phyloP scores from a whole-genome alignment of 108 stramenopile species.

The Chaetoceros muelleri region DNA sequence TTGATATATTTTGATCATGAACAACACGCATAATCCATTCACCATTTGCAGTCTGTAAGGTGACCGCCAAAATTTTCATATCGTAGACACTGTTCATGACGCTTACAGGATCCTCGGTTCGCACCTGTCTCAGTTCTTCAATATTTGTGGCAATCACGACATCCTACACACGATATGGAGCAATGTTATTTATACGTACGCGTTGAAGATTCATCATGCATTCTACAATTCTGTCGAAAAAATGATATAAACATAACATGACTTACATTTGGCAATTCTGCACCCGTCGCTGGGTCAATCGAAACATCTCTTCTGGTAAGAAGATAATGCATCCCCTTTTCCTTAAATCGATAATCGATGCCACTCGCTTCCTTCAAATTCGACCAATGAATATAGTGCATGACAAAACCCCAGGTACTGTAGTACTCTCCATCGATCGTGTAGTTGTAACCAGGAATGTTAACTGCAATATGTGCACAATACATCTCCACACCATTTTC shows the following conservation, averaged over 20 bases:
- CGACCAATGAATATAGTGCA: constrained; percentile 1
- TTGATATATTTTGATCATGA: neutral
- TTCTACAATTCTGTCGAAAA: no score
- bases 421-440: neutral
- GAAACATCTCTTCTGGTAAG: no score
- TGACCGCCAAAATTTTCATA: no score
- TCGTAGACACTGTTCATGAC: no score
- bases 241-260: no score
- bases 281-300: no score
- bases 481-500: neutral
- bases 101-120: no score
- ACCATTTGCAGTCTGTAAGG: neutral
- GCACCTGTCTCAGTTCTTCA: no score
- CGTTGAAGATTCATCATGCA: no score
- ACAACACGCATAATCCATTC: constrained; percentile 2
- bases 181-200: no score
- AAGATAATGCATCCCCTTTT: neutral
- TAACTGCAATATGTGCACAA: neutral
- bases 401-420: neutral
- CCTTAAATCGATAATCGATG: neutral
- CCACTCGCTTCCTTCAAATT: neutral
- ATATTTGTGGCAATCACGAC: neutral
- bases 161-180: no score
- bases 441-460: neutral
- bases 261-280: no score